Percentiles rank a stretch among this genome's conserved stretches.
Evolutionary conservation across 2,329 filamentous ascomycete genomes (phyloP).

Genomic region (Pseudogymnoascus sp.): DNA sequence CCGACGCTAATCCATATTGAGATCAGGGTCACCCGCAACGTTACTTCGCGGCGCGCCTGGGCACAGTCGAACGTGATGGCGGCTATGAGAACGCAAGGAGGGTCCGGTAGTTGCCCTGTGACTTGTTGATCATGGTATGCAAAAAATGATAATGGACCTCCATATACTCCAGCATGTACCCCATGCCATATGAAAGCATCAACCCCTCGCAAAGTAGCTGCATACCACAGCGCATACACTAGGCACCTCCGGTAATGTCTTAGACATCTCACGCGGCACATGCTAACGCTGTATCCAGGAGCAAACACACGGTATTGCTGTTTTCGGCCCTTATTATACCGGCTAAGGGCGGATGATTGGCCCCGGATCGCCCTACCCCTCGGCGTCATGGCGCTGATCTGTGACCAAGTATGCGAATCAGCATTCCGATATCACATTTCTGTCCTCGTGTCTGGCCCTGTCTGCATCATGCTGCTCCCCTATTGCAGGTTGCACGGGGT

Average conservation of each 20-base stretch:
- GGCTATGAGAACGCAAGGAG: neutral
- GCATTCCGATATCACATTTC: neutral
- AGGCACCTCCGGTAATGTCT: neutral
- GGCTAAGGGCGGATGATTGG: neutral
- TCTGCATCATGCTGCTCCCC: neutral
- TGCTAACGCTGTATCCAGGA: conserved; percentile 2
- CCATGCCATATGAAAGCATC: neutral
- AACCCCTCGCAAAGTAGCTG: neutral
- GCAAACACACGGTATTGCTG: neutral
- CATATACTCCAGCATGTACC: neutral
- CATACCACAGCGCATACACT: neutral
- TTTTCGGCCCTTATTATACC: neutral
- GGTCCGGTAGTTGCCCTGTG: neutral
- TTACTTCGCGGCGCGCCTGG: neutral
- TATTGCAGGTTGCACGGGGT: neutral
- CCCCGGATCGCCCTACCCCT: neutral
- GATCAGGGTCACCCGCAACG: conserved; percentile 4
- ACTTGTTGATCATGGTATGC: neutral
- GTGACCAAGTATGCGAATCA: neutral
- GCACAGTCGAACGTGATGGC: neutral
- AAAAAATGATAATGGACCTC: neutral
- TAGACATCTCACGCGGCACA: neutral
- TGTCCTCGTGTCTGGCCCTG: conserved; percentile 1
- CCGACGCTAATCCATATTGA: neutral
- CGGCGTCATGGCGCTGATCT: conserved; percentile 1